Percentiles rank a stretch among this genome's conserved stretches.
phyloP scores from a whole-genome alignment of 176 grass and related monocot genomes.

The Bonia amplexicaulis region DNA sequence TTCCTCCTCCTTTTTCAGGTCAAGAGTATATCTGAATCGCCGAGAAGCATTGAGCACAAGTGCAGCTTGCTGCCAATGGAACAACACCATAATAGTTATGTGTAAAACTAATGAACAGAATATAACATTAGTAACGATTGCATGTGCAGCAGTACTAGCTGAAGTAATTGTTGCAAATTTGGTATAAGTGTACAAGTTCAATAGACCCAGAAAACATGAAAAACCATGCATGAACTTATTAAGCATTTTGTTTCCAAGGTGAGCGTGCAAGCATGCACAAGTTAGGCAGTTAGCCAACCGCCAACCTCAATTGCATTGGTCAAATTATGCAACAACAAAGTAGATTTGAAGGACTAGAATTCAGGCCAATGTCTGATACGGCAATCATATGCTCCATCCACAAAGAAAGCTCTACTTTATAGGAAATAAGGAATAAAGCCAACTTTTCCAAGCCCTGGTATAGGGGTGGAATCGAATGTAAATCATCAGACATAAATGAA shows the following conservation, averaged over 20 bases:
- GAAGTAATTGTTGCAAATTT: constrained; percentile 22
- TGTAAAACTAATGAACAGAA: constrained; percentile 21
- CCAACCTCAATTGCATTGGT: not conserved
- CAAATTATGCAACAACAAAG: not conserved
- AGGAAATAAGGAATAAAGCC: not conserved
- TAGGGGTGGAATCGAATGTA: not conserved
- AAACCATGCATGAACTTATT: constrained; percentile 11
- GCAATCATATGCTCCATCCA: not conserved
- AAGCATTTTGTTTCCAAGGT: not conserved
- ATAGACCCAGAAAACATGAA: not conserved
- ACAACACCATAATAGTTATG: constrained; percentile 17
- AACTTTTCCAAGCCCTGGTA: not conserved
- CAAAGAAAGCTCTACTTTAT: constrained; percentile 17
- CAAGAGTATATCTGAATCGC: constrained; percentile 93
- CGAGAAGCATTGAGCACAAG: constrained; percentile 94
- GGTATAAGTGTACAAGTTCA: not conserved
- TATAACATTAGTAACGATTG: constrained; percentile 2
- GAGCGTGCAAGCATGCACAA: not conserved
- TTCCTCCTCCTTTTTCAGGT: constrained; percentile 85
- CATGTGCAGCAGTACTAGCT: constrained; percentile 9
- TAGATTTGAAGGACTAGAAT: not conserved
- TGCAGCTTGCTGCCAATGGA: constrained; percentile 71
- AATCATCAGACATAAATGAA: not conserved
- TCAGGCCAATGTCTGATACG: not conserved
- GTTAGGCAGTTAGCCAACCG: not conserved